Base-by-base conservation (phyloP, 345 rosid species). In the Limnanthes douglasii region DNA sequence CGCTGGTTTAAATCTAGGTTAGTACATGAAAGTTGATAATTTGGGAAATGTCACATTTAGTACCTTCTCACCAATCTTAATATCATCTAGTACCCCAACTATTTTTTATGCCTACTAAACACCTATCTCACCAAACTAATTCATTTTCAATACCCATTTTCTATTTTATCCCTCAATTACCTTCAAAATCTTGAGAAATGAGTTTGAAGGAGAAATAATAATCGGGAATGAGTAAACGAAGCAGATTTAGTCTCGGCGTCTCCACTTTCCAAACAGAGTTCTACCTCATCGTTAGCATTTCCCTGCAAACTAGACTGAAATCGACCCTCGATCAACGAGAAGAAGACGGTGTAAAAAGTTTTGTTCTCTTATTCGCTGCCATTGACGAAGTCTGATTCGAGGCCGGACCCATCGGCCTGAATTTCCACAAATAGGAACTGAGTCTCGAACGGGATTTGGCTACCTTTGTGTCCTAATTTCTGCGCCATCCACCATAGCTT, bases 401-500 rank as follows among this genome's bases (percentile, higher is more conserved):
- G 64, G 62, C 56, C 74, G 50, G 97, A 78, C 37, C 93, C 90
- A 0, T 62, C 74, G n/a, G n/a, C n/a, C 20, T 76, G 78, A 37
- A 74, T 69, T 45, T 78, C 93, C 1, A 76, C 49, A 52, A 88
- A 34, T 34, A 88, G 59, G 43, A 88, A 88, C 43, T 88, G 97
- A 7, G 95, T 88, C 64, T 88, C 97, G 1, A 69, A 45, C 0
- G 95, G 97, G 11, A 88, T 68, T 9, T 86, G 85, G 10, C 61
- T 58, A 5, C 97, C 97, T 5, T 15, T 49, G 37, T 69, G 66
- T 0, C 97, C 97, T 95, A 82, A 82, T 41, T 59, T 73, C 54
- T 88, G 97, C 24, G 95, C 85, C 97, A 88, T 88, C 97, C 97
- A 88, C 90, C 86, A 88, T 3, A 88, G 68, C 67, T 82, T 82